phyloP scores from a whole-genome alignment of 805 yeast genomes.

The Saccharomycopsis oosterbeekiorum region DNA sequence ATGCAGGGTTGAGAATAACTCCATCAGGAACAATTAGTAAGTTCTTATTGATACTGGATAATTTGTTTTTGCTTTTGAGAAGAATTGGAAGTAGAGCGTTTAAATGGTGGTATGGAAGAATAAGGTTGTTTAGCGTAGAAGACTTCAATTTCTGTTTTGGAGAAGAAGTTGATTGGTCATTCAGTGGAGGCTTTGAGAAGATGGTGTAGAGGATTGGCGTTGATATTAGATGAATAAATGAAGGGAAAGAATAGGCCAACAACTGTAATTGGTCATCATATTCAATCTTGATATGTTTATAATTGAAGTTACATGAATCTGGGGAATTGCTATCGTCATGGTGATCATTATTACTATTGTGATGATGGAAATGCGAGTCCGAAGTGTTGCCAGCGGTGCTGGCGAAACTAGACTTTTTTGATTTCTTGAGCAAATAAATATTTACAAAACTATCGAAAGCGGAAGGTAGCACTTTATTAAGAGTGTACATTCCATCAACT shows the following conservation, averaged over 20 bases:
- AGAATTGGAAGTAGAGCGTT: slow-evolving; percentile 13
- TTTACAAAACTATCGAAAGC: slow-evolving; percentile 20
- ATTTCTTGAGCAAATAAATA: slow-evolving; percentile 4
- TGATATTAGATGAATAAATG: slow-evolving; percentile 13
- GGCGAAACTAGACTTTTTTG: background rate
- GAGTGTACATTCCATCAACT: slow-evolving; percentile 8
- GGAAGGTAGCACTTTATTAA: slow-evolving; percentile 9
- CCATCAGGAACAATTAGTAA: slow-evolving; percentile 16
- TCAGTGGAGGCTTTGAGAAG: slow-evolving; percentile 2
- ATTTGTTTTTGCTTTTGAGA: slow-evolving; percentile 10
- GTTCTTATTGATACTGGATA: slow-evolving; percentile 11
- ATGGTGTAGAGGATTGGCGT: slow-evolving; percentile 8
- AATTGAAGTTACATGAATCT: slow-evolving; percentile 3
- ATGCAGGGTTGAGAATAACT: slow-evolving; percentile 8
- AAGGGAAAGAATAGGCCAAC: slow-evolving; percentile 14
- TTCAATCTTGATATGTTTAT: slow-evolving; percentile 15
- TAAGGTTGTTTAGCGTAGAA: background rate
- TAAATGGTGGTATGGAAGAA: slow-evolving; percentile 11
- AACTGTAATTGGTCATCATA: slow-evolving; percentile 14
- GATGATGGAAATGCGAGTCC: background rate
- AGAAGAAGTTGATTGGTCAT: background rate
- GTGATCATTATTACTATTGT: background rate
- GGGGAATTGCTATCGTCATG: no score
- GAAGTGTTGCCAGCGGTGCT: background rate
- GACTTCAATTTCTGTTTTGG: background rate